Conservation (phyloP, 2,329 filamentous ascomycete species). For the Ilyonectria destructans region DNA sequence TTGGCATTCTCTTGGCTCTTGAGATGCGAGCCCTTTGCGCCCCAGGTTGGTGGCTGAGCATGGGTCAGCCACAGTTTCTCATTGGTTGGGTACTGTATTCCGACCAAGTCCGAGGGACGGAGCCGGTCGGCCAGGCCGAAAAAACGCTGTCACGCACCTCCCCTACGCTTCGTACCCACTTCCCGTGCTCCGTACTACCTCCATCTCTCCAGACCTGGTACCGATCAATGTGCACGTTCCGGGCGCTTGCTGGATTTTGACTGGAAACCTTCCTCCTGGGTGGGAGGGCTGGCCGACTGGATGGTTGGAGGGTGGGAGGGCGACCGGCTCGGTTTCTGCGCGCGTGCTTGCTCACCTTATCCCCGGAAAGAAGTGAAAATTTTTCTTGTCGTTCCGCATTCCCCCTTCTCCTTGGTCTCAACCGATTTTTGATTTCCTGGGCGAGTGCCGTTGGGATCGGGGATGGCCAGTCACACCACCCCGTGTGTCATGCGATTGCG, state of each 20-base stretch:
- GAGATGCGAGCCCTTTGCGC: conserved; percentile 10
- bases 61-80: conserved; percentile 30
- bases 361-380: conserved; percentile 29
- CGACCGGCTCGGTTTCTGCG: conserved; percentile 39
- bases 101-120: conserved; percentile 39
- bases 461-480: conserved; percentile 42
- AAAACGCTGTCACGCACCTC: conserved; percentile 33
- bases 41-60: conserved; percentile 39
- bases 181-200: background rate
- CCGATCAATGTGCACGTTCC: background rate
- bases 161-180: conserved; percentile 20
- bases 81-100: conserved; percentile 38
- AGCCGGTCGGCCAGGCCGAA: conserved; percentile 47
- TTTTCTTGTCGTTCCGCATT: conserved; percentile 25
- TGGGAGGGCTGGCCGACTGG: conserved; percentile 19
- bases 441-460: conserved; percentile 18
- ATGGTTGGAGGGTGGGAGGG: conserved; percentile 15
- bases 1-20: background rate
- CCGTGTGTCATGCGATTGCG: conserved; percentile 43
- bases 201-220: background rate
- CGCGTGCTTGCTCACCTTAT: conserved; percentile 22
- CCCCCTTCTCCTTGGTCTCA: conserved; percentile 27
- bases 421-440: conserved; percentile 28
- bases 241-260: conserved; percentile 4
- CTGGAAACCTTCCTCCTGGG: conserved; percentile 22